Conservation (phyloP, 371 early-diverging fungal species). For the Nematocida sp. region DNA sequence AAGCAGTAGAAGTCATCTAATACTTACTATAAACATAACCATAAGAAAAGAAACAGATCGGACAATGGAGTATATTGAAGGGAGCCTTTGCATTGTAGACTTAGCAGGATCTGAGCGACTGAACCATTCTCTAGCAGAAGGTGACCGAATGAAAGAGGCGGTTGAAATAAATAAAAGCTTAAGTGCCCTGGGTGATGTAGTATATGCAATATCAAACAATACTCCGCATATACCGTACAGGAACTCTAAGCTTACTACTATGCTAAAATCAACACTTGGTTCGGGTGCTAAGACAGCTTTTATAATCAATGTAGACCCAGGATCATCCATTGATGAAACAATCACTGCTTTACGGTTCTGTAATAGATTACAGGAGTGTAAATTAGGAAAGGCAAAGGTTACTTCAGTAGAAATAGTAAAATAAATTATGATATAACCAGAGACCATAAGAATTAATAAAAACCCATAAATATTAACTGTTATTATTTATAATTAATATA, state of each 20-base stretch:
- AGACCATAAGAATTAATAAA: not conserved
- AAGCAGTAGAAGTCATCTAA: conserved; percentile 87
- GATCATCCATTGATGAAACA: conserved; percentile 16
- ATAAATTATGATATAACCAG: not conserved
- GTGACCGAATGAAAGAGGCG: conserved; percentile 84
- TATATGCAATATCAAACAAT: conserved; percentile 76
- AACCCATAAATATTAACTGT: no score
- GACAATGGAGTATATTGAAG: conserved; percentile 73
- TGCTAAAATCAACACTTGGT: conserved; percentile 79
- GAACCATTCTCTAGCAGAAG: conserved; percentile 78
- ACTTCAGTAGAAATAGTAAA: not conserved
- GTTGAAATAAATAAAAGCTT: conserved; percentile 93
- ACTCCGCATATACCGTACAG: conserved; percentile 86
- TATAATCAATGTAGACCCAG: conserved; percentile 84
- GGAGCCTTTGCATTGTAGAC: conserved; percentile 87
- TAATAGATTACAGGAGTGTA: conserved; percentile 39
- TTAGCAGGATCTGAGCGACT: conserved; percentile 97
- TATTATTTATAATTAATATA: no score
- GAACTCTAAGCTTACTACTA: conserved; percentile 88
- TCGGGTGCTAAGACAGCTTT: conserved; percentile 92
- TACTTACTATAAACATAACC: conserved; percentile 71
- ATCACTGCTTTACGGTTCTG: conserved; percentile 27
- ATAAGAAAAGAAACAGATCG: conserved; percentile 76
- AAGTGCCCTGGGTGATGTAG: conserved; percentile 84
- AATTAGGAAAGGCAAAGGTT: not conserved